Percentiles rank a stretch among this genome's conserved stretches.
These are phyloP conservation scores for Xerocomus amazonicus DNA, from an alignment of 1,284 basidiomycete genomes.

Conservation along the genomic window DNA sequence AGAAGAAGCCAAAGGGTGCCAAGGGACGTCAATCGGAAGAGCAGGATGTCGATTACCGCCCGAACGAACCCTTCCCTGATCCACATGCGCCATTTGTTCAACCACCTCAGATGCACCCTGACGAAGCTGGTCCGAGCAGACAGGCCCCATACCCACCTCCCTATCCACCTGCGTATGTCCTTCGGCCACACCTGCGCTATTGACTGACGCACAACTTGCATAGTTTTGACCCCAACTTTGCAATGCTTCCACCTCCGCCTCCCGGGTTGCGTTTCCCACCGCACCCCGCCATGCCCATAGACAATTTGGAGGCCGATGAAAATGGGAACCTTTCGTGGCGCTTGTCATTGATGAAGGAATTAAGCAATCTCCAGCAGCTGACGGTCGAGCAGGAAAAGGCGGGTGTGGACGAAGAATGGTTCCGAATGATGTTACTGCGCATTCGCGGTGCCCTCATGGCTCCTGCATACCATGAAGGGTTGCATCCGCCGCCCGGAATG, in stretches of 20 bases:
- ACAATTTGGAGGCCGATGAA: slow-evolving; percentile 68
- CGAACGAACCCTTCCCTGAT: slow-evolving; percentile 50
- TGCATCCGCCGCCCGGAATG: slow-evolving; percentile 53
- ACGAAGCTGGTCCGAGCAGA: slow-evolving; percentile 55
- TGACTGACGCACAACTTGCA: slow-evolving; percentile 15
- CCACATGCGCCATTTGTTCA: slow-evolving; percentile 52
- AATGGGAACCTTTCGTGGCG: slow-evolving; percentile 78
- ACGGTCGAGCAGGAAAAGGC: slow-evolving; percentile 77
- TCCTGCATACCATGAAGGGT: slow-evolving; percentile 54
- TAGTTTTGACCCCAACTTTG: slow-evolving; percentile 67
- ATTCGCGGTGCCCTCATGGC: slow-evolving; percentile 68
- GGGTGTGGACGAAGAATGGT: slow-evolving; percentile 76
- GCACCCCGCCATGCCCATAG: slow-evolving; percentile 55
- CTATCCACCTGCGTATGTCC: slow-evolving; percentile 39
- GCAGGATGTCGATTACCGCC: slow-evolving; percentile 59
- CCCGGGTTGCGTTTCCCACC: slow-evolving; percentile 59
- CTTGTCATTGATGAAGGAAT: slow-evolving; percentile 71
- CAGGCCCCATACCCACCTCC: slow-evolving; percentile 55
- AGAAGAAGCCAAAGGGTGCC: slow-evolving; percentile 67
- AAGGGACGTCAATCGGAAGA: slow-evolving; percentile 46
- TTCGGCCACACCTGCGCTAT: not conserved
- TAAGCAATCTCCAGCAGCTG: slow-evolving; percentile 64
- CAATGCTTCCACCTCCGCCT: slow-evolving; percentile 54
- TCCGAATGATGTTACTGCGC: slow-evolving; percentile 73
- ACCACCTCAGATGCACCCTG: slow-evolving; percentile 50